A percentile compares a stretch with the other conserved stretches of the same genome.
phyloP scores from a whole-genome alignment of 768 basidiomycete genomes.

The Agrocybe praecox region DNA sequence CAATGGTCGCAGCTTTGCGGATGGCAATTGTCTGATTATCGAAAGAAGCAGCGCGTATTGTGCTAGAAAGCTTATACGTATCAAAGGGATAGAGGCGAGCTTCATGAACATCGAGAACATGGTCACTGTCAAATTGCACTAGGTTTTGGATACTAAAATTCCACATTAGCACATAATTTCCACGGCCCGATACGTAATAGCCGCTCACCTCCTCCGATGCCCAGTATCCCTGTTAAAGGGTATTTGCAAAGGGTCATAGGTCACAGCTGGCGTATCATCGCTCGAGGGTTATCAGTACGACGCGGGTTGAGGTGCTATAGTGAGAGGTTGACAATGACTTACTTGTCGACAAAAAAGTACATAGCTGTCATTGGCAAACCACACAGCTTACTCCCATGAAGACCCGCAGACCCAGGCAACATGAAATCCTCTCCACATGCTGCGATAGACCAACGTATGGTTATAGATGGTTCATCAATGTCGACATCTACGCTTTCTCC shows the following conservation, averaged over 20 bases:
- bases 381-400: constrained; percentile 46
- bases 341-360: constrained; percentile 54
- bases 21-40: constrained; percentile 42
- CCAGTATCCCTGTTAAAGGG: constrained; percentile 44
- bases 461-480: constrained; percentile 57
- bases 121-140: constrained; percentile 58
- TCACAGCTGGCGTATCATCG: constrained; percentile 33
- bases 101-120: constrained; percentile 56
- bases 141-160: constrained; percentile 50
- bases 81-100: constrained; percentile 62
- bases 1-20: constrained; percentile 42
- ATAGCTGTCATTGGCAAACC: constrained; percentile 48
- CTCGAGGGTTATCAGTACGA: constrained; percentile 21
- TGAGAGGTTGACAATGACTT: constrained; percentile 8
- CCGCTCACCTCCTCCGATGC: constrained; percentile 40
- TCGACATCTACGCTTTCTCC: constrained; percentile 63
- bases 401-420: constrained; percentile 46
- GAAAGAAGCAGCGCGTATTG: constrained; percentile 40
- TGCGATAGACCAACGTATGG: constrained; percentile 57
- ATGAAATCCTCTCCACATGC: constrained; percentile 50
- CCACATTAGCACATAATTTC: not conserved
- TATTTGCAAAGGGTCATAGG: constrained; percentile 49
- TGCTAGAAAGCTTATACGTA: constrained; percentile 50
- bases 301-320: not conserved
- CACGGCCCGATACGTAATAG: not conserved